These are phyloP conservation scores for Paraglomus brasilianum DNA, from an alignment of 192 early-diverging fungal species.

Conservation along the genomic window DNA sequence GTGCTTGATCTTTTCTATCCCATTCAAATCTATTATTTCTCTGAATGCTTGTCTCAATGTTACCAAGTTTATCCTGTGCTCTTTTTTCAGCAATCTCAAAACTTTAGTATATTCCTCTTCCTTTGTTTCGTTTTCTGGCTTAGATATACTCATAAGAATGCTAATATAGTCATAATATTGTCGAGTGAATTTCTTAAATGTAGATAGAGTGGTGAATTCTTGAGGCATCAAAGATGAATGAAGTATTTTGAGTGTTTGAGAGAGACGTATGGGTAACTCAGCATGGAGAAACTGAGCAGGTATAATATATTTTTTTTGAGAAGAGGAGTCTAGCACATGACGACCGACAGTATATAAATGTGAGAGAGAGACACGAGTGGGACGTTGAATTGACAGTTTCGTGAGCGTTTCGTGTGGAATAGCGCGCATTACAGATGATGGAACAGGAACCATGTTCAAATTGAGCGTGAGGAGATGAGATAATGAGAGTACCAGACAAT, in stretches of 20 bases:
- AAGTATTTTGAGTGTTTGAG: slow-evolving; percentile 51
- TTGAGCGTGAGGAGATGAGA: no score
- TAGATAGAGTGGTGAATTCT: slow-evolving; percentile 44
- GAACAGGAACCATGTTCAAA: no score
- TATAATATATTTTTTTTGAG: slow-evolving; percentile 30
- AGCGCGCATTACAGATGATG: no score
- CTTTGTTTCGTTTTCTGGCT: no score
- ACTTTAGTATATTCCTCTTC: slow-evolving; percentile 38
- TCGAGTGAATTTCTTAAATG: slow-evolving; percentile 48
- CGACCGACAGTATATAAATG: slow-evolving; percentile 5
- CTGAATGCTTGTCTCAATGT: slow-evolving; percentile 37
- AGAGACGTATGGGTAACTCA: slow-evolving; percentile 58
- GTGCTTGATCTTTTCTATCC: slow-evolving; percentile 3
- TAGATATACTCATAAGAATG: no score
- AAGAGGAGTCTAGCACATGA: slow-evolving; percentile 36
- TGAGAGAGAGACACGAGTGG: no score
- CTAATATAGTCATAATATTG: slow-evolving; percentile 53
- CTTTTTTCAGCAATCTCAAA: slow-evolving; percentile 34
- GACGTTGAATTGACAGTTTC: no score
- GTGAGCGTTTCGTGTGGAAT: no score
- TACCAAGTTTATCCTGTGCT: slow-evolving; percentile 37
- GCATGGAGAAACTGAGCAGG: slow-evolving; percentile 55
- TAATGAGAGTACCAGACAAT: no score
- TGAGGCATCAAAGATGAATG: slow-evolving; percentile 44
- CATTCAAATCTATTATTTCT: slow-evolving; percentile 23